Conservation (phyloP, 179 eudicot genomes). For the Silene vulgaris region DNA sequence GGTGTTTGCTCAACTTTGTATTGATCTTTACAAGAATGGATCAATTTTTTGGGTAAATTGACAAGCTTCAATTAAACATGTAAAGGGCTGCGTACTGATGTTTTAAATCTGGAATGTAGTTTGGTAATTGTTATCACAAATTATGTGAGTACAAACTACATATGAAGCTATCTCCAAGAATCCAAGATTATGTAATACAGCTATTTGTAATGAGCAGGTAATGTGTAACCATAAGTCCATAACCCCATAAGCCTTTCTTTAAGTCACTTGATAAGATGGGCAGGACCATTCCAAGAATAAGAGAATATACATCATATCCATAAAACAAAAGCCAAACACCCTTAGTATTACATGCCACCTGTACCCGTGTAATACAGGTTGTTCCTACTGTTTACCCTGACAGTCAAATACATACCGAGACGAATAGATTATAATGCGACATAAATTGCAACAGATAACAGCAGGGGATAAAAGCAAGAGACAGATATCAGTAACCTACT, state of each 20-base stretch:
- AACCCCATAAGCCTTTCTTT: neutral
- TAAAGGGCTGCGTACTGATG: neutral
- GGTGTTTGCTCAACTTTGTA: constrained; percentile 3
- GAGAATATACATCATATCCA: too few relatives aligned
- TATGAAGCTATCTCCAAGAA: too few relatives aligned
- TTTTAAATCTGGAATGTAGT: neutral
- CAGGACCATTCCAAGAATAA: too few relatives aligned
- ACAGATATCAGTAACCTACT: constrained; percentile 47
- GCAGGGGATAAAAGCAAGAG: constrained; percentile 11
- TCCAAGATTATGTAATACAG: neutral
- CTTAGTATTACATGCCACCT: neutral
- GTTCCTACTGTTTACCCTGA: neutral
- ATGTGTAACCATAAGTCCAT: neutral
- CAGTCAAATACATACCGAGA: constrained; percentile 4
- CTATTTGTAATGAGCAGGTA: neutral
- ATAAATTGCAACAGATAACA: constrained; percentile 12
- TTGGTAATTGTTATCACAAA: neutral
- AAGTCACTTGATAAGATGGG: too few relatives aligned
- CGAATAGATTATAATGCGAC: neutral
- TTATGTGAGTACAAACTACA: too few relatives aligned
- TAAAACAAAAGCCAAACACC: too few relatives aligned
- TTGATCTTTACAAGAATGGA: neutral
- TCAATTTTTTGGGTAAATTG: neutral
- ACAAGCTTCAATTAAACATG: neutral
- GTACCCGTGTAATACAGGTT: neutral